Conservation (phyloP, 371 early-diverging fungal species). For the Mucor indicus region DNA sequence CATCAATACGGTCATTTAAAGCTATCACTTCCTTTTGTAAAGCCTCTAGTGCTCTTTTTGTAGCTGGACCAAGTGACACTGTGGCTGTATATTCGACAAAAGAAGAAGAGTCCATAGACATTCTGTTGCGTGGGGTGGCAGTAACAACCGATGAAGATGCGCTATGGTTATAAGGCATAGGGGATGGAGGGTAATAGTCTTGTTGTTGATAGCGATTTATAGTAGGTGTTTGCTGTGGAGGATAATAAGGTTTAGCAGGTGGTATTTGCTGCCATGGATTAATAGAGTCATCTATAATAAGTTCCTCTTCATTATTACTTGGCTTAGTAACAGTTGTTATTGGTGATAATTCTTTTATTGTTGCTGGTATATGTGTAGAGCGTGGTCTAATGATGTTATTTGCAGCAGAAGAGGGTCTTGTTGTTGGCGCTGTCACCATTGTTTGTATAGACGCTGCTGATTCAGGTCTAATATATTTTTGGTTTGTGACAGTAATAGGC, state of each 20-base stretch:
- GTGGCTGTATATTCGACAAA: no score
- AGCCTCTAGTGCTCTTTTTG: conserved; percentile 45
- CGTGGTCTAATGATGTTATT: background rate
- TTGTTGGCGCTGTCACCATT: conserved; percentile 22
- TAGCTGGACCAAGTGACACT: conserved; percentile 37
- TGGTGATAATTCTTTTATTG: background rate
- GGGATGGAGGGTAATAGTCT: background rate
- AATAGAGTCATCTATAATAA: conserved; percentile 5
- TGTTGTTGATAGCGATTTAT: background rate
- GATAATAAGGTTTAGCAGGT: background rate
- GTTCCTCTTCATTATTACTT: background rate
- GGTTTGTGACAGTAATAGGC: no score
- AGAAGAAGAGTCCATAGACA: no score
- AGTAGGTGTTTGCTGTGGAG: background rate
- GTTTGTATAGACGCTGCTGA: conserved; percentile 23
- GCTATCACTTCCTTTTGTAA: conserved; percentile 47
- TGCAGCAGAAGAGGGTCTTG: conserved; percentile 10
- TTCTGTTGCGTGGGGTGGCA: conserved; percentile 22
- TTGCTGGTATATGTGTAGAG: background rate
- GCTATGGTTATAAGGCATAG: conserved; percentile 4
- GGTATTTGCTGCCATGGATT: conserved; percentile 17
- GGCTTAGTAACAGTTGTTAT: no score
- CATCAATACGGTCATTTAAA: conserved; percentile 48
- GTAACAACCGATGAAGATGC: conserved; percentile 42
- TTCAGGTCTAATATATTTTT: conserved; percentile 8